Evolutionary conservation across 2,329 filamentous ascomycete species (phyloP).

Genomic region (Epichloe amarillans): DNA sequence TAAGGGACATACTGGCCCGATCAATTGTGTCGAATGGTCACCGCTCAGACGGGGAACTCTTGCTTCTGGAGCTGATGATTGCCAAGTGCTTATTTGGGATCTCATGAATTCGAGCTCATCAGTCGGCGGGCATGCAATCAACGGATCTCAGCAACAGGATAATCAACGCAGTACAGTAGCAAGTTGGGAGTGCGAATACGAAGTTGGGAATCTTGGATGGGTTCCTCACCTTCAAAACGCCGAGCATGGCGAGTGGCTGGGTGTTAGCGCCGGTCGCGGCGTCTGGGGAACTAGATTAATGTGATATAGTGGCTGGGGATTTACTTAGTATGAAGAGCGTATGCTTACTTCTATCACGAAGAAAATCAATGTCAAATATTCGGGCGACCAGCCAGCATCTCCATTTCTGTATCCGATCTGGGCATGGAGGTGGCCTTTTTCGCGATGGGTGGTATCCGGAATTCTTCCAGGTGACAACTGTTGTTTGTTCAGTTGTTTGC

Average conservation of each 20-base stretch:
- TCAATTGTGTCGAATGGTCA: conserved; percentile 96
- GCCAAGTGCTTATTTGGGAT: conserved; percentile 86
- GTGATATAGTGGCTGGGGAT: conserved; percentile 8
- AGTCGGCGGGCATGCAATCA: conserved; percentile 26
- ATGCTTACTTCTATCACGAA: not conserved
- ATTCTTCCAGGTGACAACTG: too few relatives aligned
- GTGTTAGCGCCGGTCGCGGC: conserved; percentile 66
- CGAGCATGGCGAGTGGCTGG: conserved; percentile 71
- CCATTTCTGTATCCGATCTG: too few relatives aligned
- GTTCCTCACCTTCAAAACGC: conserved; percentile 56
- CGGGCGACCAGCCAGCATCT: not conserved
- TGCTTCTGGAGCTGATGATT: conserved; percentile 86
- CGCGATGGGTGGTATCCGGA: too few relatives aligned
- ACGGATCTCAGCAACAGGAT: conserved; percentile 37
- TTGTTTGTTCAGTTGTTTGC: too few relatives aligned
- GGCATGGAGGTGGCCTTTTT: too few relatives aligned
- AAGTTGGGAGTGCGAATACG: conserved; percentile 76
- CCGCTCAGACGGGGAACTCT: conserved; percentile 75
- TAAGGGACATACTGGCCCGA: conserved; percentile 68
- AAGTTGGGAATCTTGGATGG: conserved; percentile 77
- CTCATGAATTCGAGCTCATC: conserved; percentile 51
- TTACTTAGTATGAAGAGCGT: not conserved
- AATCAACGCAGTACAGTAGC: conserved; percentile 56
- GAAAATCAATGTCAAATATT: not conserved
- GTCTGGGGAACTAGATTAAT: conserved; percentile 58